phyloP scores from a whole-genome alignment of 495 filamentous ascomycete species.

The Ramalina peruviana region DNA sequence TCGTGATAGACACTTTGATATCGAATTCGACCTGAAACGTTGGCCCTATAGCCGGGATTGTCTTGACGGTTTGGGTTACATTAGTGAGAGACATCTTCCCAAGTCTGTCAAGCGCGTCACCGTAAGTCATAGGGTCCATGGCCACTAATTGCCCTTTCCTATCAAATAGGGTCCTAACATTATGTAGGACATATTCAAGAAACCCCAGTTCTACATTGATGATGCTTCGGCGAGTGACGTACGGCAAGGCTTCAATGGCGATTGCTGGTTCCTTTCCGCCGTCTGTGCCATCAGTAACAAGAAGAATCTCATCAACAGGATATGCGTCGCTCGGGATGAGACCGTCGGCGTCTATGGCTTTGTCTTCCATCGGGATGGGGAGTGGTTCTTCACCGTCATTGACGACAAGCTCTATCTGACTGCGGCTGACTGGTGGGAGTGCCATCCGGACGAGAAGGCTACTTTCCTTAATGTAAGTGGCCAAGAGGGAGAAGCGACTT shows the following conservation, averaged over 20 bases:
- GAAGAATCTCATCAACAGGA: slow-evolving; percentile 56
- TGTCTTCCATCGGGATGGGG: slow-evolving; percentile 84
- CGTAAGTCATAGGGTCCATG: slow-evolving; percentile 20
- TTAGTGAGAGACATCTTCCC: slow-evolving; percentile 33
- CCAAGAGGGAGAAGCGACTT: slow-evolving; percentile 62
- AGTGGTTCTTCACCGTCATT: slow-evolving; percentile 83
- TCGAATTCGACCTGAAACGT: slow-evolving; percentile 64
- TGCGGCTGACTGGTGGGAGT: slow-evolving; percentile 71
- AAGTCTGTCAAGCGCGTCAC: slow-evolving; percentile 51
- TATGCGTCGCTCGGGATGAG: slow-evolving; percentile 75
- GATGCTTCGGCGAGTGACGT: slow-evolving; percentile 74
- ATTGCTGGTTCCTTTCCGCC: slow-evolving; percentile 88
- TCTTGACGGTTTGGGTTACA: slow-evolving; percentile 44
- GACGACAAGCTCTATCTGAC: slow-evolving; percentile 76
- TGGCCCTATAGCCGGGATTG: slow-evolving; percentile 34
- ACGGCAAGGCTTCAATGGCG: slow-evolving; percentile 63
- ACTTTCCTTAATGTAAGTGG: slow-evolving; percentile 49
- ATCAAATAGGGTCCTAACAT: background rate
- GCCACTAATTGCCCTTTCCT: background rate
- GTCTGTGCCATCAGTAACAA: slow-evolving; percentile 75
- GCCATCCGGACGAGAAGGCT: slow-evolving; percentile 43
- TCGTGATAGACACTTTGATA: slow-evolving; percentile 76
- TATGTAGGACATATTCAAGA: slow-evolving; percentile 66
- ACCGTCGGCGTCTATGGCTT: slow-evolving; percentile 85
- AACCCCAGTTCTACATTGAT: slow-evolving; percentile 73